phyloP scores from a whole-genome alignment of 2,329 filamentous ascomycete species.

The Hirsutella rhossiliensis region DNA sequence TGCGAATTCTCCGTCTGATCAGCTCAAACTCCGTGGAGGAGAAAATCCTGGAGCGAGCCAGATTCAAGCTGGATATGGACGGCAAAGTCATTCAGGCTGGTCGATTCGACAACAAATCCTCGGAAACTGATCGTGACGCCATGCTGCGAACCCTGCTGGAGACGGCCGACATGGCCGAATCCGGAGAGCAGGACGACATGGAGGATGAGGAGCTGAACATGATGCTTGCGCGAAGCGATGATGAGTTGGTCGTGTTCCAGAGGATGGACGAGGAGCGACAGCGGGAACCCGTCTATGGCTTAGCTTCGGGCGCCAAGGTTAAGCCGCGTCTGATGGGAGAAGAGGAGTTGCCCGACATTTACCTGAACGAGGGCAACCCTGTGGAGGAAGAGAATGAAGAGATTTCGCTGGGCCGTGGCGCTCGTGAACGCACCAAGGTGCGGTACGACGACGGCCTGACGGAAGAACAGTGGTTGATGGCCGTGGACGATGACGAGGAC shows the following conservation, averaged over 20 bases:
- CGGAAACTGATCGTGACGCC: constrained; percentile 93
- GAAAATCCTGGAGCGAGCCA: constrained; percentile 92
- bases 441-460: constrained; percentile 95
- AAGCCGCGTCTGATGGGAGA: constrained; percentile 76
- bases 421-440: constrained; percentile 86
- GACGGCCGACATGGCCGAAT: constrained; percentile 58
- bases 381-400: constrained; percentile 71
- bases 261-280: constrained; percentile 67
- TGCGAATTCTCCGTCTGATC: constrained; percentile 89
- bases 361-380: constrained; percentile 75
- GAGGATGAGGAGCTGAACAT: constrained; percentile 95
- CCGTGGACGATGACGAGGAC: constrained; percentile 94
- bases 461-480: constrained; percentile 97
- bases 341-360: constrained; percentile 84
- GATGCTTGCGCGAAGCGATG: constrained; percentile 80
- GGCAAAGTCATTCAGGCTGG: constrained; percentile 98
- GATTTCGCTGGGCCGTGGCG: constrained; percentile 68
- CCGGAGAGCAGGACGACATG: constrained; percentile 84
- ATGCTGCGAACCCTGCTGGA: constrained; percentile 91
- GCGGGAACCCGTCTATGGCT: constrained; percentile 59
- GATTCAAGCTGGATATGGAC: constrained; percentile 98
- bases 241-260: constrained; percentile 69
- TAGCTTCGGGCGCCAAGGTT: constrained; percentile 44
- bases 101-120: constrained; percentile 99
- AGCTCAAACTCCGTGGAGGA: constrained; percentile 96